Base-by-base conservation (phyloP, 2,329 filamentous ascomycete species). In the Phyllosticta ampelicida region DNA sequence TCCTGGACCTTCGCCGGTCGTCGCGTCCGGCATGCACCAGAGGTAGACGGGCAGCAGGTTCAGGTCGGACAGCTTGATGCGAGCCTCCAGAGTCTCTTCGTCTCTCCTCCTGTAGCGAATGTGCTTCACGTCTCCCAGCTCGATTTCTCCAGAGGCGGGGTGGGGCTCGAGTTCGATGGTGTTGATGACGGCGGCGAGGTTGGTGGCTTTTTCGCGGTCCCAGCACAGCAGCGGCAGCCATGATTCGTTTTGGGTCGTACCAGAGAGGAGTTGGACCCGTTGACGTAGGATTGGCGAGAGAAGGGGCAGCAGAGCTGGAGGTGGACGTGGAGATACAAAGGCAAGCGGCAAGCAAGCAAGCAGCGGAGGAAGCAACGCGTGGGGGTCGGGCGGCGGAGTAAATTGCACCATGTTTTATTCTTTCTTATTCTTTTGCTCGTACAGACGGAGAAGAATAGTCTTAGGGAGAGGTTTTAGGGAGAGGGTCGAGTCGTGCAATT, bases 211-310 rank as follows among this genome's bases (percentile, higher is more conserved):
- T 62, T 78, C 71, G 8, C 77, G 65, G 65, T 87, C 82, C 75
- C 89, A 91, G 67, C 83, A 86, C 21, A 92, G 77, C 29, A 91
- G 77, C 0, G 82, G 78, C 16, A 92, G 79, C 87, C 89, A 92
- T 55, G 86, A 82, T 36, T 86, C 82, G 5, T 71, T 71, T 9
- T 73, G 64, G 51, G 66, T 65, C 59, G 73, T 67, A n/a, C 78
- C 74, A 1, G 85, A 81, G 60, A 92, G 76, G 56, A 89, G 77
- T 63, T 81, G 77, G 2, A 86, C 74, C 54, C 82, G 74, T 69
- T 86, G 83, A 60, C 82, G 80, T 2, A 86, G 76, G 51, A 85
- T 82, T 9, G 83, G 83, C 9, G 83, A 82, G 18, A 86, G 75
- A 2, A 85, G 75, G 30, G 81, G 79, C 2, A 85, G 74, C 10